Conservation (phyloP, 495 filamentous ascomycete species). For the Aspergillus nanangensis region DNA sequence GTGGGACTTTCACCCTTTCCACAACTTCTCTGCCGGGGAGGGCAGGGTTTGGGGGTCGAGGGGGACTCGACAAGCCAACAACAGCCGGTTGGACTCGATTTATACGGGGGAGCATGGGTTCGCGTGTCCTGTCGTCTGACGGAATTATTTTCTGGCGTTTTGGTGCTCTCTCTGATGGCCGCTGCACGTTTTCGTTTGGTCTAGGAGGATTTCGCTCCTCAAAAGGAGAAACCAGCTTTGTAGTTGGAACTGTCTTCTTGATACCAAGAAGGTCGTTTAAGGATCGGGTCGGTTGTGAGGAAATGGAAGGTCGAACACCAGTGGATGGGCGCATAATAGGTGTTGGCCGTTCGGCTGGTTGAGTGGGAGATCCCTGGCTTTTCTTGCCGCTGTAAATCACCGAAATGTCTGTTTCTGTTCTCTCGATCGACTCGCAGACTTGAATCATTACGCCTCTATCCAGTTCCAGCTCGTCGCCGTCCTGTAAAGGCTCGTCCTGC, state of each 20-base stretch:
- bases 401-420: slow-evolving; percentile 70
- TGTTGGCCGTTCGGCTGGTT: slow-evolving; percentile 8
- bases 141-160: slow-evolving; percentile 45
- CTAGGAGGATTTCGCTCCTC: slow-evolving; percentile 29
- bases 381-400: slow-evolving; percentile 63
- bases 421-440: slow-evolving; percentile 69
- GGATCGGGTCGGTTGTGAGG: slow-evolving; percentile 40
- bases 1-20: too few relatives aligned
- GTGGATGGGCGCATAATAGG: slow-evolving; percentile 15
- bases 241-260: slow-evolving; percentile 39
- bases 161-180: slow-evolving; percentile 28
- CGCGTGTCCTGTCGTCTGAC: slow-evolving; percentile 1
- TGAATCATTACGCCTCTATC: slow-evolving; percentile 76
- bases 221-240: slow-evolving; percentile 47
- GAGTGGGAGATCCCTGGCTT: slow-evolving; percentile 21
- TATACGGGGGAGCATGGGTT: slow-evolving; percentile 3
- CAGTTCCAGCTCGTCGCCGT: slow-evolving; percentile 77
- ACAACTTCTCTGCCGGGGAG: neutral
- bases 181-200: neutral
- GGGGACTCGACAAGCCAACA: neutral
- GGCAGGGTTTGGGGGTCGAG: neutral
- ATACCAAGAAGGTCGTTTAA: slow-evolving; percentile 56
- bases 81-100: neutral
- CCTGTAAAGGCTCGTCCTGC: slow-evolving; percentile 55
- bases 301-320: slow-evolving; percentile 19